phyloP scores from a whole-genome alignment of 306 rosid species.

The Abrus precatorius region DNA sequence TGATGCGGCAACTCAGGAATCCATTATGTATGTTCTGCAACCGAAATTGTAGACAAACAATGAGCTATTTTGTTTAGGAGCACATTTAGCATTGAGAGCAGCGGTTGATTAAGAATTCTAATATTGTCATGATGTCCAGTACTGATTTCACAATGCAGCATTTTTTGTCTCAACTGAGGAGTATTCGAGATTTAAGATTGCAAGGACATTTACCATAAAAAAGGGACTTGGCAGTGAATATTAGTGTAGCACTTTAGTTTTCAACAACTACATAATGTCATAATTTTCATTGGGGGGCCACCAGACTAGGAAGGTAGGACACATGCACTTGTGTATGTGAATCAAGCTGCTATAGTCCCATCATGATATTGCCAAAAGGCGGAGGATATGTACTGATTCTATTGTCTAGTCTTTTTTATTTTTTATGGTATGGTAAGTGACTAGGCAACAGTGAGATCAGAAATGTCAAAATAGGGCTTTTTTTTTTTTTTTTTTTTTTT shows the following conservation, averaged over 20 bases:
- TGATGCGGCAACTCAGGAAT: constrained; percentile 31
- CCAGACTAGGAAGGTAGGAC: background rate
- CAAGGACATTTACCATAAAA: too few relatives aligned
- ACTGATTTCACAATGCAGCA: background rate
- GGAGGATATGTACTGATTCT: constrained; percentile 46
- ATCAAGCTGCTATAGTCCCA: constrained; percentile 11
- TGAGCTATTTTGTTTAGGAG: constrained; percentile 35
- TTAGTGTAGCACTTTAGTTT: background rate
- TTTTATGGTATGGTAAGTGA: background rate
- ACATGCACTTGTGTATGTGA: constrained; percentile 14
- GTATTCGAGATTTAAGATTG: too few relatives aligned
- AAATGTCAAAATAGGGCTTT: constrained; percentile 27
- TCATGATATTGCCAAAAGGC: constrained; percentile 39
- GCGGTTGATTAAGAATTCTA: constrained; percentile 37
- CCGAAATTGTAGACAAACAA: constrained; percentile 10
- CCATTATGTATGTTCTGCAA: constrained; percentile 30
- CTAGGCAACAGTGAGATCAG: constrained; percentile 15
- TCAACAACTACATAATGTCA: background rate
- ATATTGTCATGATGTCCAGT: background rate
- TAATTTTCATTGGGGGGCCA: constrained; percentile 32
- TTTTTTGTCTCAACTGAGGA: background rate
- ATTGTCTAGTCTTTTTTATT: constrained; percentile 22
- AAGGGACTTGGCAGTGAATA: constrained; percentile 4
- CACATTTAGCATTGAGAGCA: constrained; percentile 38
- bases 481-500: constrained; percentile 35